These are phyloP conservation scores for Fusarium cicatricum DNA, from an alignment of 2,329 filamentous ascomycete genomes.

Conservation along the genomic window DNA sequence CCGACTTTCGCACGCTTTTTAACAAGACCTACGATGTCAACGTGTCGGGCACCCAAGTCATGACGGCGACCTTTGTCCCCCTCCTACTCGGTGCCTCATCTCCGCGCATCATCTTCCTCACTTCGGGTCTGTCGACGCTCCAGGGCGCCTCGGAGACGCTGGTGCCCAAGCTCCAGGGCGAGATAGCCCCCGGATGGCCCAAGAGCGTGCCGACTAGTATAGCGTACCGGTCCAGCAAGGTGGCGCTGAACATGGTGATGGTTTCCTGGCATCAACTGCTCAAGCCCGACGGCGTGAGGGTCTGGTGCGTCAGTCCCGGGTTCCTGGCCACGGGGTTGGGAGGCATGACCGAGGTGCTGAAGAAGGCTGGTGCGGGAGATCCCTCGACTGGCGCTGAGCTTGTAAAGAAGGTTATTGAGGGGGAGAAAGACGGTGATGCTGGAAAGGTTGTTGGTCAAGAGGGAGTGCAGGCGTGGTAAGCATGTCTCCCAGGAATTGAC, in stretches of 20 bases:
- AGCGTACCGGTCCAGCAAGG: slow-evolving; percentile 40
- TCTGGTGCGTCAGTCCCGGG: slow-evolving; percentile 58
- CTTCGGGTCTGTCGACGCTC: slow-evolving; percentile 53
- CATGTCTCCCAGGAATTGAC: no score
- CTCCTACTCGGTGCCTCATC: slow-evolving; percentile 53
- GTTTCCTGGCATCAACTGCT: slow-evolving; percentile 56
- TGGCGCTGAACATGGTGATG: slow-evolving; percentile 44
- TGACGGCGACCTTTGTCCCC: slow-evolving; percentile 52
- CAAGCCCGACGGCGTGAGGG: slow-evolving; percentile 59
- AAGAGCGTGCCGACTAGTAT: slow-evolving; percentile 53
- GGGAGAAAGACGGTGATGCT: slow-evolving; percentile 51
- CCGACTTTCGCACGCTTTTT: slow-evolving; percentile 50
- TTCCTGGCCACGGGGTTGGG: slow-evolving; percentile 57
- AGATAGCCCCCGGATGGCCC: slow-evolving; percentile 55
- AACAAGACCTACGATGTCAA: slow-evolving; percentile 61
- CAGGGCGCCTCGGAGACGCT: slow-evolving; percentile 41
- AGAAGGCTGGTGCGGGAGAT: slow-evolving; percentile 47
- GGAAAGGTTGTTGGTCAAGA: slow-evolving; percentile 48
- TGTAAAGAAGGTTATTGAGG: slow-evolving; percentile 52
- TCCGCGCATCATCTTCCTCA: slow-evolving; percentile 60
- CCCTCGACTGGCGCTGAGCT: slow-evolving; percentile 49
- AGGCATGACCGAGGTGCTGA: slow-evolving; percentile 42
- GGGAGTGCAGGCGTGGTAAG: slow-evolving; percentile 46
- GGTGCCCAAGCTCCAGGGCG: slow-evolving; percentile 35
- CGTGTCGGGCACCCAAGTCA: slow-evolving; percentile 54